Evolutionary conservation across 306 rosid genomes (phyloP), one percentile per base, ranked within the genome.

Genomic region (Trifolium subterraneum): DNA sequence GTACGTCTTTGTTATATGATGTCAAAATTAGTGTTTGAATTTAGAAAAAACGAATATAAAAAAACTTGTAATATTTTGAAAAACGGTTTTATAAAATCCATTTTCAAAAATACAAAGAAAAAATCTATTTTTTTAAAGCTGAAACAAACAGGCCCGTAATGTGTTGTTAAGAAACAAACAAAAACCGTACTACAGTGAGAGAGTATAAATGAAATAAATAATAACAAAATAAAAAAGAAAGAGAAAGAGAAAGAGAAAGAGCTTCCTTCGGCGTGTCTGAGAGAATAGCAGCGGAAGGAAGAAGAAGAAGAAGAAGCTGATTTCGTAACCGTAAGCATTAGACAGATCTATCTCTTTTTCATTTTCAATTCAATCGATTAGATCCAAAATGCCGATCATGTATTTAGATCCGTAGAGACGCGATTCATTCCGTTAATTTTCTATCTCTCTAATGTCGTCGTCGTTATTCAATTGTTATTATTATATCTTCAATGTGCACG

Each of bases 301-400:
- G 39, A 35, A 33, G 39, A 35, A 31, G 35, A 31, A 36, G 39
- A 36, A 41, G 60, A 76, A 33, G 45, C 29, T 44, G 23, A 78
- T 14, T 75, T 72, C 79, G 15, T 13, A 62, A 79, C 31, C 8
- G 79, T 77, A 80, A 78, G 78, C 75, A 51, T 20, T 51, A 39
- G 61, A 25, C 42, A 76, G 87, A 80, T 84, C 84, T 80, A 35
- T 18, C 47, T 23, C 62, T 31, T 45, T 79, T 66, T 66, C 48
- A 65, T 0, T 48, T 35, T 14, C 71, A 62, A 58, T 79, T 13
- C 2, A 36, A 69, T 71, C 39, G 14, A 31, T 6, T 50, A 45
- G 72, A 77, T 65, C 76, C 8, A 59, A 25, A 33, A 61, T 22
- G 58, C 4, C 47, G 41, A 71, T 36, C 9, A 36, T 54, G 66